Evolutionary conservation across 176 grass and related monocot species (phyloP).

Genomic region (barley (Hordeum vulgare)): DNA sequence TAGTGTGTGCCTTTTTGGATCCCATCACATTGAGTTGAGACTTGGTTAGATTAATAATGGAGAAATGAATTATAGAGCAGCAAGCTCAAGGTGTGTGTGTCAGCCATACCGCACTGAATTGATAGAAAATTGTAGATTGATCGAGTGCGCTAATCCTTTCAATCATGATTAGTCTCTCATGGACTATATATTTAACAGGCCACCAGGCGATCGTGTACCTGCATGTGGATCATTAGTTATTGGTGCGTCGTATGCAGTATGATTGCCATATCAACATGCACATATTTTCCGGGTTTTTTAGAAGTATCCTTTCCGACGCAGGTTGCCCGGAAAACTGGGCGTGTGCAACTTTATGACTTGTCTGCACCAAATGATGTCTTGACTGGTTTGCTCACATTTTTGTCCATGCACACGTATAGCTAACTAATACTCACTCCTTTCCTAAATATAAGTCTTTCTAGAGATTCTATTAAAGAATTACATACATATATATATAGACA

Average conservation of each 20-base stretch:
- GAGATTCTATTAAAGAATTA: no score
- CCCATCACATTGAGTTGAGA: no score
- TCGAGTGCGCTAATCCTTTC: neutral
- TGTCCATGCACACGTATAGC: no score
- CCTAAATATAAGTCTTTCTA: no score
- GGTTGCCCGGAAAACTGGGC: neutral
- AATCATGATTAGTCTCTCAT: conserved; percentile 9
- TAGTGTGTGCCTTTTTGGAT: no score
- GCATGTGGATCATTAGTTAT: neutral
- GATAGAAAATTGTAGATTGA: neutral
- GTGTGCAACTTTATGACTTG: neutral
- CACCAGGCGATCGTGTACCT: neutral
- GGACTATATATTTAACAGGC: neutral
- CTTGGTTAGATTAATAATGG: no score
- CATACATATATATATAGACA: no score
- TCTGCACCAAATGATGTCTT: no score
- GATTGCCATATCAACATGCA: neutral
- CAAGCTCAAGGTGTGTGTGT: neutral
- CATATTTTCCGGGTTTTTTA: neutral
- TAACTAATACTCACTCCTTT: no score
- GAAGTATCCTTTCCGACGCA: neutral
- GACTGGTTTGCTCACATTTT: no score
- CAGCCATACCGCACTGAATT: neutral
- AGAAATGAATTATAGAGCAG: neutral
- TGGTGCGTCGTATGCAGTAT: neutral